Evolutionary conservation across 2,329 filamentous ascomycete species (phyloP), one percentile per base, ranked within the genome.

Genomic region (Paecilomyces formosus): DNA sequence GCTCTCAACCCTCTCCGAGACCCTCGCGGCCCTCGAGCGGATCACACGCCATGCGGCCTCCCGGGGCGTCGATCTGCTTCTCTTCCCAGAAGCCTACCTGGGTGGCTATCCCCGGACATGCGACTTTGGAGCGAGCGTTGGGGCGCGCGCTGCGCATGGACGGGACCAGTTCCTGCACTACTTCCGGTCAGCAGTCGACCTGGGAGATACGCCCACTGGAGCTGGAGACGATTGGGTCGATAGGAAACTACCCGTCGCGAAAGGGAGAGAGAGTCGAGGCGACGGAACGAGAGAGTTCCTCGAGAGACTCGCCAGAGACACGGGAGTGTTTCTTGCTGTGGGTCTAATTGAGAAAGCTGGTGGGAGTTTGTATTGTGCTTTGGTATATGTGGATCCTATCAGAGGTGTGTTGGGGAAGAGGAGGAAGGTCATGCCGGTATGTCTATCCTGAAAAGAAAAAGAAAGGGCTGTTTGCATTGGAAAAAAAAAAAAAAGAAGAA

Each of bases 1-100:
- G 12, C 74, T 72, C 21, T 62, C 70, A 35, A 71, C 70, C 3
- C 67, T 72, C 15, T 26, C 76, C 24, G 77, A 82, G 33, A 95
- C 91, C 0, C 82, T 96, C 57, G 68, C 74, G 6, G 82, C 87
- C 35, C 82, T 96, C 55, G 81, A 86, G 66, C 65, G 72, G 11
- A 85, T 88, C 13, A 86, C 88, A 33, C 76, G 76, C 24, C 76
- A 80, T 35, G 92, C 92, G n/a, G 83, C 86, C 45, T 80, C 71
- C 12, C 72, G 78, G 50, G 78, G 77, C 54, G 78, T 85, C 15
- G 78, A 94, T 71, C 81, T 97, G 55, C 81, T 97, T 28, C 85
- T 97, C 56, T 92, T 97, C 61, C 93, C 93, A 0, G 92, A 97
- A 78, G 92, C 92, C 22, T 96, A 91, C 70, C 82, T 97, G 1